Base-by-base conservation (phyloP, 2,329 filamentous ascomycete species). In the Calonectria fujianensis region DNA sequence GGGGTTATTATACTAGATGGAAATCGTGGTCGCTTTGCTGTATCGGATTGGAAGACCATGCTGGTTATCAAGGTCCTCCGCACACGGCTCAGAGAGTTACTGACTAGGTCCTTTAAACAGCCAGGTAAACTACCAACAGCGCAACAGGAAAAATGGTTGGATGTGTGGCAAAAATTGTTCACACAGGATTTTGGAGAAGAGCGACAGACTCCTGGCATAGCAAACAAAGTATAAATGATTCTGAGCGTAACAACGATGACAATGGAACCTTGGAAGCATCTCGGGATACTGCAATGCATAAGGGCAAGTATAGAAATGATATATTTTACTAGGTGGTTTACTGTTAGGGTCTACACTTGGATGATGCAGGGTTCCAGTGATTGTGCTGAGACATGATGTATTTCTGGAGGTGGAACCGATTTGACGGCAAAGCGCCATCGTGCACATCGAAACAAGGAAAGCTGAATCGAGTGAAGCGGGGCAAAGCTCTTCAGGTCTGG, bases 31-130 rank as follows among this genome's bases (percentile, higher is more conserved):
- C 91, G 95, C 64, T 98, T 98, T 83, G 91, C 94, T 29, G 90
- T 97, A 0, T 90, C 93, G 6, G 94, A 98, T 82, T 98, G 96
- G 96, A 97, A 96, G 85, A 93, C 93, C 0, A 93, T 97, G 89
- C 91, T 98, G 45, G 96, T 94, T n/a, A 87, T 99, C 81, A 98
- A 98, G 85, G 91, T 93, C 8, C 87, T 98, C 69, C 91, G 95
- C 27, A 87, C 89, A 2, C 90, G 94, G 32, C 87, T 98, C 24
- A 92, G 93, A 77, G 95, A 98, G 78, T 91, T 97, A 51, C 88
- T 98, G 61, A 91, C 91, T 0, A 89, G 90, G 37, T 90, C 91
- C 29, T 96, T 97, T 86, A 94, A 92, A 84, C 90, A 88, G 77
- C 92, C 92, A 0, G 92, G 92, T 14, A 92, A 91, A 78, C 82